These are phyloP conservation scores for Boletus reticuloceps DNA, from an alignment of 768 basidiomycete genomes.

Conservation along the genomic window DNA sequence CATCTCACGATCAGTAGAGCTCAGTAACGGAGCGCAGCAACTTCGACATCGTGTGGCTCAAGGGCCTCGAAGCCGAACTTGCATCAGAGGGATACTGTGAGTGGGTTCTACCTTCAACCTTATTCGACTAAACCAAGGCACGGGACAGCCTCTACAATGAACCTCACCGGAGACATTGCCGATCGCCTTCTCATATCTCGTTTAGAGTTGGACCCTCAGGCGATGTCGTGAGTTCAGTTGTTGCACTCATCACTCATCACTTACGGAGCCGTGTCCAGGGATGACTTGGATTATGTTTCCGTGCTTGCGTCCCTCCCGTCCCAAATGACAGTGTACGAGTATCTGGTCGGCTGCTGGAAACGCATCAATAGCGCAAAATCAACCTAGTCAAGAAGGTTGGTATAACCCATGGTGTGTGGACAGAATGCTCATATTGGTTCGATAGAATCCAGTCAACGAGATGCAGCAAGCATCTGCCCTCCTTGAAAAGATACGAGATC, in stretches of 20 bases:
- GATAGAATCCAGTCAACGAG: constrained; percentile 54
- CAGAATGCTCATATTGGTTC: constrained; percentile 35
- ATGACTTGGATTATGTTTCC: constrained; percentile 71
- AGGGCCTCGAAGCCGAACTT: constrained; percentile 68
- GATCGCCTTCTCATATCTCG: constrained; percentile 84
- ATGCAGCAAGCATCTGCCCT: constrained; percentile 55
- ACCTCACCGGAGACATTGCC: constrained; percentile 54
- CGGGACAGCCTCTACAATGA: constrained; percentile 35
- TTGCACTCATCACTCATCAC: not conserved
- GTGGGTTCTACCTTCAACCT: not conserved
- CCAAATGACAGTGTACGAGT: constrained; percentile 83
- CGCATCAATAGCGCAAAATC: constrained; percentile 60
- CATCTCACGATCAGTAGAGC: constrained; percentile 39
- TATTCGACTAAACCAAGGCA: not conserved
- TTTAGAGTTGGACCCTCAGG: constrained; percentile 72
- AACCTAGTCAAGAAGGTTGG: constrained; percentile 62
- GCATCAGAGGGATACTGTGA: constrained; percentile 53
- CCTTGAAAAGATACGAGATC: constrained; percentile 76
- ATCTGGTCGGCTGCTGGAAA: constrained; percentile 90
- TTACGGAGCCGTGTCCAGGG: constrained; percentile 37
- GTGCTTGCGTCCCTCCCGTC: constrained; percentile 75
- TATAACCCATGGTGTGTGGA: not conserved
- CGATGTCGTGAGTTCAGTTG: constrained; percentile 57
- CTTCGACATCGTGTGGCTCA: constrained; percentile 82
- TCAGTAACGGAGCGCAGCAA: constrained; percentile 55